These are phyloP conservation scores for Cryptococcus floricola DNA, from an alignment of 1,284 basidiomycete genomes.

Conservation along the genomic window DNA sequence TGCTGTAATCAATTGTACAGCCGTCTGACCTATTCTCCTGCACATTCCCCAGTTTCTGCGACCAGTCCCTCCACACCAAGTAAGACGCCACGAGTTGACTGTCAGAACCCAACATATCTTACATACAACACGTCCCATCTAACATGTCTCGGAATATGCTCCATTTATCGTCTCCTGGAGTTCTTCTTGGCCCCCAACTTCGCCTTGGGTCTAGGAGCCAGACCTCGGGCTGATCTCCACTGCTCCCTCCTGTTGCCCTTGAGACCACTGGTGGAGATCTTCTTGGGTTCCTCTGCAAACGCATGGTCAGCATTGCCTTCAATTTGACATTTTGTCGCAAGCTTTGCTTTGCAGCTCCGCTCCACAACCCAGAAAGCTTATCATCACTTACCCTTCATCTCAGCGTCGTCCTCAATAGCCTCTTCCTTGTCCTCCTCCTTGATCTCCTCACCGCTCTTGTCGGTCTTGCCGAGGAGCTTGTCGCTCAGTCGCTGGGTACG, in stretches of 20 bases:
- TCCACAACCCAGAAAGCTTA: not conserved
- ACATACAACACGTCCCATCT: not conserved
- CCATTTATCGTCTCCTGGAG: conserved; percentile 11
- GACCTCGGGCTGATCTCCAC: conserved; percentile 48
- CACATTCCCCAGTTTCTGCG: no score
- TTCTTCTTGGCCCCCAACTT: conserved; percentile 18
- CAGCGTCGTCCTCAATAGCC: conserved; percentile 17
- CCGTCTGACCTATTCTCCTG: not conserved
- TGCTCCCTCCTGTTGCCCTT: conserved; percentile 43
- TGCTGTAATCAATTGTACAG: not conserved
- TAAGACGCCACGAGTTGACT: no score
- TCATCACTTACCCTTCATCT: conserved; percentile 13
- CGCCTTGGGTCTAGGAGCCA: conserved; percentile 37
- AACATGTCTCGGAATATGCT: not conserved
- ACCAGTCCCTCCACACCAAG: not conserved
- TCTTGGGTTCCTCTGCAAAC: conserved; percentile 18
- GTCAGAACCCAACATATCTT: not conserved
- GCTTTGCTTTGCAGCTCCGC: not conserved
- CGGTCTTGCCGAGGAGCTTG: conserved; percentile 71
- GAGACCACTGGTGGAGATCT: conserved; percentile 48
- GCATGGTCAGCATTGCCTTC: conserved; percentile 3
- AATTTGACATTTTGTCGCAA: not conserved
- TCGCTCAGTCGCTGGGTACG: conserved; percentile 71
- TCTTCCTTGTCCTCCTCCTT: conserved; percentile 49
- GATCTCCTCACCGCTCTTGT: conserved; percentile 76